Base-by-base conservation (phyloP, 1,139 yeast species). In the Candida smagusa region DNA sequence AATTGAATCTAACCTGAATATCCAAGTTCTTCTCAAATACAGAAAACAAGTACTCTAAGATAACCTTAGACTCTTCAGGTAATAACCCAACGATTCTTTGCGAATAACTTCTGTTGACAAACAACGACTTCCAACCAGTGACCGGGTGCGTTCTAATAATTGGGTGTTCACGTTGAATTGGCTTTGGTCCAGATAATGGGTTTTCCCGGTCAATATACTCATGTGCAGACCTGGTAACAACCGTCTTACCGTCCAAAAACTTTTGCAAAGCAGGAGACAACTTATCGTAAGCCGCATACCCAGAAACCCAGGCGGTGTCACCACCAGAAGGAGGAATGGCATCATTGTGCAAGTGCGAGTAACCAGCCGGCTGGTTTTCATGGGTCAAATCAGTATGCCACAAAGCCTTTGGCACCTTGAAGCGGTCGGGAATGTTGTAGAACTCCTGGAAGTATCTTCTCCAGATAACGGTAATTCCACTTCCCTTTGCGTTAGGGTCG, bases 181-280 rank as follows among this genome's bases (percentile, higher is more conserved):
- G 39, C 35, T 43, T 43, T 16, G 52, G 47, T 6, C 56, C 56
- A 27, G 39, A 42, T 46, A 54, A 50, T 7, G 58, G 58, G 33
- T 50, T 47, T 31, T 48, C 48, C 13, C 57, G 42, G 38, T 54
- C 56, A 33, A 53, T 35, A 41, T 54, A 54, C 12, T 35, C 42
- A 38, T 54, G 57, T n/a, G 57, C 56, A 4, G 56, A 52, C 12
- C 49, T 39, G 44, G 50, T 51, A 30, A 54, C 43, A 16, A 54
- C 59, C 4, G 49, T 53, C 44, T 54, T 53, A 8, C 56, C 57
- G 35, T 53, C 57, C 42, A 53, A 49, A 34, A 53, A 53, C 38
- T 46, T 29, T 35, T 53, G 57, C 37, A 53, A 46, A 3, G 55
- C 51, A 7, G 55, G 55, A 6, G 55, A 50, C 41, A 53, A 52